Conservation (phyloP, 371 early-diverging fungal genomes). For the Apophysomyces sp. region DNA sequence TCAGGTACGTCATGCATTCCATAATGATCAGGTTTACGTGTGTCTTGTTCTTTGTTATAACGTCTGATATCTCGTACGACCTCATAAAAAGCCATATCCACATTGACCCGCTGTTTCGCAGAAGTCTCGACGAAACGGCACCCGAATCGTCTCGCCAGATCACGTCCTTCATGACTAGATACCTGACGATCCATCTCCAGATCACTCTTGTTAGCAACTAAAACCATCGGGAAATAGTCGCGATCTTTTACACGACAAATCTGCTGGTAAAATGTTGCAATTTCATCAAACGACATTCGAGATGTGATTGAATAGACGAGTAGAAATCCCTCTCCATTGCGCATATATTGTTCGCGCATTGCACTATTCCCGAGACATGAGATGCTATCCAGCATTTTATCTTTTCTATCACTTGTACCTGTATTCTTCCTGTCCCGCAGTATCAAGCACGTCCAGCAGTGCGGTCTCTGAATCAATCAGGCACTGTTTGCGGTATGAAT, state of each 20-base stretch:
- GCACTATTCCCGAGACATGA: constrained; percentile 40
- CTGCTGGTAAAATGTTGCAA: constrained; percentile 72
- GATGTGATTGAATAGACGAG: constrained; percentile 73
- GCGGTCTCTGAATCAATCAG: constrained; percentile 82
- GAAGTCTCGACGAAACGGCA: constrained; percentile 90
- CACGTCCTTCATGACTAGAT: constrained; percentile 71
- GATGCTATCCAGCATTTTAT: background rate
- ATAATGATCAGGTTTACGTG: constrained; percentile 17
- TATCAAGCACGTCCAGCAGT: constrained; percentile 90
- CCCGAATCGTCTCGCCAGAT: constrained; percentile 72
- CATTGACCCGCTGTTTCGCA: constrained; percentile 86
- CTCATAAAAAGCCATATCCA: constrained; percentile 87
- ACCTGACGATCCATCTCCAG: constrained; percentile 73
- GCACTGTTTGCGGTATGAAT: constrained; percentile 90
- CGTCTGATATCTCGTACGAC: constrained; percentile 88
- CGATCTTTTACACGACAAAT: constrained; percentile 83
- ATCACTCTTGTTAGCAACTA: constrained; percentile 97
- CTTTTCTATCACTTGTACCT: constrained; percentile 32
- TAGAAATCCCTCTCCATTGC: constrained; percentile 57
- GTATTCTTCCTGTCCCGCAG: constrained; percentile 93
- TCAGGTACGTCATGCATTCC: constrained; percentile 18
- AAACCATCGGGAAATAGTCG: constrained; percentile 82
- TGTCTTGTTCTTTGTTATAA: constrained; percentile 65
- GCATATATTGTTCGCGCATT: constrained; percentile 81
- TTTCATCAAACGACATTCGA: constrained; percentile 79